Evolutionary conservation across 2,329 filamentous ascomycete species (phyloP), one percentile per base, ranked within the genome.

Genomic region (Thelonectria blattea): DNA sequence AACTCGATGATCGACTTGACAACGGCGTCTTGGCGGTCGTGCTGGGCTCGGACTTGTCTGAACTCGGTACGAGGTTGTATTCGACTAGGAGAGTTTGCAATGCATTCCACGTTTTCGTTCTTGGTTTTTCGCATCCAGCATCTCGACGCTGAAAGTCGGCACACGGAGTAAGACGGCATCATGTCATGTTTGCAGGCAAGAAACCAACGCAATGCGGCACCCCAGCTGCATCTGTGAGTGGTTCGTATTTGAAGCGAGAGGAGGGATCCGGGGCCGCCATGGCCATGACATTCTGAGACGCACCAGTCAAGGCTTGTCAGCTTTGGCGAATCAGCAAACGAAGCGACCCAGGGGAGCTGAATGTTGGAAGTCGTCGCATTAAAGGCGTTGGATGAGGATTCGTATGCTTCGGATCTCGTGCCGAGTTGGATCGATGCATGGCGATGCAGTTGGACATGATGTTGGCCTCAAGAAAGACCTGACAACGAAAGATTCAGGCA

Each of bases 201-300:
- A 17, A 47, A 30, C 18, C 48, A 20, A 10, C 42, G 37, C 47
- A 43, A 24, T 24, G 22, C 22, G 22, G 22, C 22, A 24, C 22
- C 22, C 22, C 22, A 24, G 22, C 22, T 37, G 54, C 54, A 56
- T 10, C 48, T 52, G 41, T 22, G 42, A 52, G 52, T 56, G 58
- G 47, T 30, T 60, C 52, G 52, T 56, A 51, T 56, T 45, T 45
- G 32, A 51, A 18, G 27, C 50, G 30, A 30, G 32, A 17, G n/a
- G 39, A 42, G 56, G 52, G 42, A 53, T 45, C 53, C 54, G 45
- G 39, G 34, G n/a, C 20, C n/a, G 43, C 17, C 37, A 45, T 60
- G 52, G 11, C 58, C 52, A 59, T 39, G 54, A 43, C 61, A 61
- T 41, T 65, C 60, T 68, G 68, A 55, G 59, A 70, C 68, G 62